Conservation (phyloP, 2,329 filamentous ascomycete genomes). For the Colletotrichum noveboracense region DNA sequence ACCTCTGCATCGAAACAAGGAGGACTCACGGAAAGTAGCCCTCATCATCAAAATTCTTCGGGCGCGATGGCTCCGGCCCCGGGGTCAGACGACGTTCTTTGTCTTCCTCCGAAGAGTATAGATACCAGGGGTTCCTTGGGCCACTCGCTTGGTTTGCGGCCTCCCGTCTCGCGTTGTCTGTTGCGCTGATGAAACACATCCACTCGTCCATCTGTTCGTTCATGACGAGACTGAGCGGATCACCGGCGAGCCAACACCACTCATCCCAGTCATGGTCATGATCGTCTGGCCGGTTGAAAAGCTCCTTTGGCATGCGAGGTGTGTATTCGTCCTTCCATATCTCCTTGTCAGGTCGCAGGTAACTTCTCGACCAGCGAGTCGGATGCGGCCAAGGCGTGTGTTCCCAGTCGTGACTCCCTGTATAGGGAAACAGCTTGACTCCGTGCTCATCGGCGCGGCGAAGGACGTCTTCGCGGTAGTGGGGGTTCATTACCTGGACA, state of each 20-base stretch:
- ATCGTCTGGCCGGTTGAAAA: not conserved
- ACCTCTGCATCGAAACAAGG: not conserved
- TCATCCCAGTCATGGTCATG: not conserved
- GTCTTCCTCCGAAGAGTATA: not conserved
- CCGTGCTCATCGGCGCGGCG: not conserved
- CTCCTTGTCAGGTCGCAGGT: not conserved
- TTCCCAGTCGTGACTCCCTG: too few species aligned
- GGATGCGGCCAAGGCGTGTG: not conserved
- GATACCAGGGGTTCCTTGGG: not conserved
- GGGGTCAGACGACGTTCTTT: not conserved
- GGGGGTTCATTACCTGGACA: not conserved
- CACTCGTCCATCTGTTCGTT: not conserved
- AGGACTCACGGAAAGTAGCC: not conserved
- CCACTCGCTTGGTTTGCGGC: not conserved
- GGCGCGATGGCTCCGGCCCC: not conserved
- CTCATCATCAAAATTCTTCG: not conserved
- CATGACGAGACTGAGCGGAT: not conserved
- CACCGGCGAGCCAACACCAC: not conserved
- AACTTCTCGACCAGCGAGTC: not conserved
- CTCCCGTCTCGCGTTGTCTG: not conserved
- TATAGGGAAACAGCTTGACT: too few species aligned
- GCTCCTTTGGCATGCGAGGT: not conserved
- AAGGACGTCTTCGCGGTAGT: not conserved
- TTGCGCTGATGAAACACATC: not conserved
- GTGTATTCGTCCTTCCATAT: not conserved